Evolutionary conservation across 2,329 filamentous ascomycete genomes (phyloP), one percentile per base, ranked within the genome.

Genomic region (Diaporthe capsici): DNA sequence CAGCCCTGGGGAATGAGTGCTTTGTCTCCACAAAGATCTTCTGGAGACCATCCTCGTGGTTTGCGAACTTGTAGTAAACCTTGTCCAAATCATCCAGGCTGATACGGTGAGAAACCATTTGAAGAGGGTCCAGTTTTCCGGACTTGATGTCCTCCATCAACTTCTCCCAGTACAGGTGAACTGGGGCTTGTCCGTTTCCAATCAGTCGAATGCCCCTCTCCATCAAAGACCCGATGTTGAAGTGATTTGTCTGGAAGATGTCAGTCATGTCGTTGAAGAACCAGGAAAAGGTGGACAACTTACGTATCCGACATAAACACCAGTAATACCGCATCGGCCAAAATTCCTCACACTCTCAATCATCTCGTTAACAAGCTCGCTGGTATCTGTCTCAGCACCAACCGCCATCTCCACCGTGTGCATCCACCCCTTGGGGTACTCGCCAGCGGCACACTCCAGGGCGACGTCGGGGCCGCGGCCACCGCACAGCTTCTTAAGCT

Each of bases 171-270:
- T 97, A 97, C 80, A 92, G 90, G 80, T 96, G 94, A 0, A 97
- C 94, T 0, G 95, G 95, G 0, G 90, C 90, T 79, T 92, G 90
- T 1, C 90, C 90, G 79, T 91, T 91, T 25, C 91, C 90, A 58
- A 92, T 95, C 60, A 98, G 89, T 1, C 94, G 92, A 79, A 97
- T 91, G n/a, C 95, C 95, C 44, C 94, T 92, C 85, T 97, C 92
- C 95, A 97, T 97, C 20, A 97, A 82, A 0, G 94, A 92, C 13
- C 95, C 94, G 79, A 96, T 92, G 84, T 95, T 95, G 87, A 96
- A 94, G 83, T 95, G 93, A 84, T 95, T 95, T 31, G 93, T 94
- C 89, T 92, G 77, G 1, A 15, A 58, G 13, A 39, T 8, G 37
- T 55, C 20, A 58, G 61, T 22, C 31, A 34, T 22, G 17, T 13